Evolutionary conservation across 1,284 basidiomycete genomes (phyloP).

Genomic region (Grifola frondosa): DNA sequence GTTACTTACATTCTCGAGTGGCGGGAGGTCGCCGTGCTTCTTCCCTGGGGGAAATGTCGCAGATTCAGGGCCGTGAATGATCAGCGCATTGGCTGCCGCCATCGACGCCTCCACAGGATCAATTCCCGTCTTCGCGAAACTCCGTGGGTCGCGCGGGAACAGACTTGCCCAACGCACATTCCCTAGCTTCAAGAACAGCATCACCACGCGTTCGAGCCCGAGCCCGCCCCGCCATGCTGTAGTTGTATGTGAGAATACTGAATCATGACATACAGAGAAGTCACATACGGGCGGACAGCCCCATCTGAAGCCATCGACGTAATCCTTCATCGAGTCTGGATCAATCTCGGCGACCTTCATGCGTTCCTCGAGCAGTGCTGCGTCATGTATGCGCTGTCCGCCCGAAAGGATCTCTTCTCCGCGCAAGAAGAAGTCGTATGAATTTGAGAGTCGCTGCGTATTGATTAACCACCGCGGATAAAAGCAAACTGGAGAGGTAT

Average conservation of each 20-base stretch:
- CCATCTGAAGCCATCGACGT: slow-evolving; percentile 66
- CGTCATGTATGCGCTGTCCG: slow-evolving; percentile 68
- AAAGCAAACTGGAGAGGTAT: not conserved
- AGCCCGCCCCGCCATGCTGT: slow-evolving; percentile 33
- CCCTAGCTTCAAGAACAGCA: slow-evolving; percentile 61
- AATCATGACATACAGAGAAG: not conserved
- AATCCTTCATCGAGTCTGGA: slow-evolving; percentile 54
- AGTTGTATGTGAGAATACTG: not conserved
- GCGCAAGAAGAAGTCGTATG: slow-evolving; percentile 76
- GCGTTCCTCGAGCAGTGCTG: slow-evolving; percentile 53
- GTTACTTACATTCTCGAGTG: slow-evolving; percentile 32
- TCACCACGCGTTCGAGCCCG: slow-evolving; percentile 64
- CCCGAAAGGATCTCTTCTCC: slow-evolving; percentile 75
- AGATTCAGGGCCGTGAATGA: slow-evolving; percentile 33
- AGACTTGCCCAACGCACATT: slow-evolving; percentile 66
- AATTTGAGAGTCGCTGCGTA: slow-evolving; percentile 52
- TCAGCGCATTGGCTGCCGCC: slow-evolving; percentile 26
- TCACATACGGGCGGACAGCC: slow-evolving; percentile 55
- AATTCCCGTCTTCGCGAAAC: slow-evolving; percentile 35
- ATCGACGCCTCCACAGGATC: slow-evolving; percentile 29
- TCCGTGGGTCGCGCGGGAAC: slow-evolving; percentile 64
- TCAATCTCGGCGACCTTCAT: slow-evolving; percentile 56
- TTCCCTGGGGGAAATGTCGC: slow-evolving; percentile 28
- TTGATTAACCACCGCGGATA: not conserved
- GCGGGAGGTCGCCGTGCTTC: slow-evolving; percentile 31